phyloP scores from a whole-genome alignment of 768 basidiomycete genomes.

The Tephrocybe rancida region DNA sequence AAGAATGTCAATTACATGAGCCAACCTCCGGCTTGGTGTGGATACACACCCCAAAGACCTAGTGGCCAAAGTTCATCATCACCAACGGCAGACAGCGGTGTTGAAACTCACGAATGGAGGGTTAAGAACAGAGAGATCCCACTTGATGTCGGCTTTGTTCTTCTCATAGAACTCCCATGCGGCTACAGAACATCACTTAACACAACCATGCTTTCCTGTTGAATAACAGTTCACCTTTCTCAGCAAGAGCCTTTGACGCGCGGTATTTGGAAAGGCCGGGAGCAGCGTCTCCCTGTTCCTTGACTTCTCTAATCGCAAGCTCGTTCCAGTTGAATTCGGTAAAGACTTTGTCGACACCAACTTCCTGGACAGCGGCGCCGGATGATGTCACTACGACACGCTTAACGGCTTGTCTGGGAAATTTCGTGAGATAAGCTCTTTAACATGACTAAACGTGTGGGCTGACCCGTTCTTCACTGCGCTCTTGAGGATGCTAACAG shows the following conservation, averaged over 20 bases:
- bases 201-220: background rate
- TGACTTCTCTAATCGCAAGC: conserved; percentile 44
- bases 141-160: conserved; percentile 39
- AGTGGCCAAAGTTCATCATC: background rate
- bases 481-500: conserved; percentile 60
- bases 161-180: conserved; percentile 39
- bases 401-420: conserved; percentile 34
- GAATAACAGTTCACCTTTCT: conserved; percentile 38
- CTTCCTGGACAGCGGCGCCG: conserved; percentile 43
- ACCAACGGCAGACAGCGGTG: background rate
- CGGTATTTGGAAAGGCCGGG: conserved; percentile 45
- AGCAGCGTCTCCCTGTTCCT: conserved; percentile 51
- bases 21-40: too few relatives aligned
- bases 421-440: conserved; percentile 25
- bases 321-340: conserved; percentile 65
- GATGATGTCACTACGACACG: conserved; percentile 69
- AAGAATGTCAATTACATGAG: background rate
- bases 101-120: conserved; percentile 46
- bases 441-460: too few relatives aligned
- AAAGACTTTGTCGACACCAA: conserved; percentile 28
- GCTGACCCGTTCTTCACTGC: conserved; percentile 54
- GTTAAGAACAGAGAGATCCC: conserved; percentile 54
- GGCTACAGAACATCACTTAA: conserved; percentile 25
- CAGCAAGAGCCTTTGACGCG: conserved; percentile 62
- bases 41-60: conserved; percentile 33